These are phyloP conservation scores for Saccharomyces eubayanus DNA, from an alignment of 805 yeast species.

Conservation along the genomic window DNA sequence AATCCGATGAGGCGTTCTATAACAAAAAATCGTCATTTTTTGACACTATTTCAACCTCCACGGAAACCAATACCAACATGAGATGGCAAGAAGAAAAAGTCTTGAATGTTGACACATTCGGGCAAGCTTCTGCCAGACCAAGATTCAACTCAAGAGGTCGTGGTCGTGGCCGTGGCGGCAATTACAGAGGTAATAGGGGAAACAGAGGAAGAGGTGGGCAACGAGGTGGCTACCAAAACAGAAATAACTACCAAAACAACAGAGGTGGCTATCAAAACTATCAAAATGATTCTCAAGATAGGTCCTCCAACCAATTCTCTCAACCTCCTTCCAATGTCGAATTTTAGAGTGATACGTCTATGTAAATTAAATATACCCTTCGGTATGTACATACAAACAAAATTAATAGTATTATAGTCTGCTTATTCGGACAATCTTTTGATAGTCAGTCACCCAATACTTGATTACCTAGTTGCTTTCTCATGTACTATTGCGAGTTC, in stretches of 20 bases:
- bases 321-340: neutral
- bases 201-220: conserved; percentile 32
- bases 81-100: conserved; percentile 66
- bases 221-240: conserved; percentile 23
- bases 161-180: conserved; percentile 44
- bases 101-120: conserved; percentile 77
- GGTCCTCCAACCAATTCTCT: neutral
- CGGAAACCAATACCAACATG: conserved; percentile 40
- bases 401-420: neutral
- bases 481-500: neutral
- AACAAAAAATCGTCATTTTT: conserved; percentile 81
- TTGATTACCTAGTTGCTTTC: too few relatives aligned
- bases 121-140: conserved; percentile 51
- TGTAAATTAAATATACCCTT: neutral
- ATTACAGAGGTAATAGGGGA: conserved; percentile 37
- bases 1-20: conserved; percentile 38
- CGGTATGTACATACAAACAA: neutral
- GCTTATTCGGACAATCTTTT: neutral
- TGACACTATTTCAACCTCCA: conserved; percentile 71
- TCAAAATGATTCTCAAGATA: neutral
- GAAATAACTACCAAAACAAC: neutral
- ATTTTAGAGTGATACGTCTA: neutral
- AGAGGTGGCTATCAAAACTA: neutral
- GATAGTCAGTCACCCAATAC: neutral
- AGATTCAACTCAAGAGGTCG: conserved; percentile 41